phyloP scores from a whole-genome alignment of 2,329 filamentous ascomycete genomes.

The Nothomitra cinnamomea region DNA sequence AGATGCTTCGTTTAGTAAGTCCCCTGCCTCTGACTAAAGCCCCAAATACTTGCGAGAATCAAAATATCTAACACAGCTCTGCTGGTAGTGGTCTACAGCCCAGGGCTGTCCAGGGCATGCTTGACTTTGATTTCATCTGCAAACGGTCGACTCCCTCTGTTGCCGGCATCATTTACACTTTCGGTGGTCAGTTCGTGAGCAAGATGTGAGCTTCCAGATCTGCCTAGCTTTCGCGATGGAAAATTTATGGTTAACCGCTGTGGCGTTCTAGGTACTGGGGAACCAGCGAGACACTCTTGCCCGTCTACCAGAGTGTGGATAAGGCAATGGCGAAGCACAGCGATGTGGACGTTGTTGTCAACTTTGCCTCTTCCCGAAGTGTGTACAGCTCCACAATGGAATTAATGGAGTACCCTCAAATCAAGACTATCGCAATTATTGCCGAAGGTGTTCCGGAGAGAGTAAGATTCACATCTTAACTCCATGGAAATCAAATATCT shows the following conservation, averaged over 20 bases:
- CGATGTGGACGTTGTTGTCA: constrained; percentile 95
- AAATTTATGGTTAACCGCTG: neutral
- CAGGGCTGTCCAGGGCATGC: constrained; percentile 46
- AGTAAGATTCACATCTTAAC: constrained; percentile 35
- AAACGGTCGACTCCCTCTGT: constrained; percentile 93
- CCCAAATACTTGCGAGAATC: neutral
- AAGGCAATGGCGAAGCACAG: constrained; percentile 94
- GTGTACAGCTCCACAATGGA: constrained; percentile 98
- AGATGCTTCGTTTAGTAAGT: constrained; percentile 94
- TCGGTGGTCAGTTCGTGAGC: constrained; percentile 98
- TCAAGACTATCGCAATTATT: constrained; percentile 98
- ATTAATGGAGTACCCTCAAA: constrained; percentile 90
- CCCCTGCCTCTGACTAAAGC: constrained; percentile 8
- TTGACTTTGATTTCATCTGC: constrained; percentile 99
- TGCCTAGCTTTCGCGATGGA: neutral
- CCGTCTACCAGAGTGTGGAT: constrained; percentile 86
- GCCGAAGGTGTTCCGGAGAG: constrained; percentile 97
- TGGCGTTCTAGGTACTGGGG: constrained; percentile 63
- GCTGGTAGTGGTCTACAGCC: constrained; percentile 72
- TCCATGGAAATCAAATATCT: neutral
- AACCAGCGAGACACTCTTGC: constrained; percentile 94
- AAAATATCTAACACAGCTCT: neutral
- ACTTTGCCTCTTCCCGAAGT: constrained; percentile 97
- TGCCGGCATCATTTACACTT: constrained; percentile 98
- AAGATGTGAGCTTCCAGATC: constrained; percentile 55